A percentile compares a stretch with the other conserved stretches of the same genome.
Conservation (phyloP, 2,329 filamentous ascomycete genomes). For the Chaetomiaceae sp. region DNA sequence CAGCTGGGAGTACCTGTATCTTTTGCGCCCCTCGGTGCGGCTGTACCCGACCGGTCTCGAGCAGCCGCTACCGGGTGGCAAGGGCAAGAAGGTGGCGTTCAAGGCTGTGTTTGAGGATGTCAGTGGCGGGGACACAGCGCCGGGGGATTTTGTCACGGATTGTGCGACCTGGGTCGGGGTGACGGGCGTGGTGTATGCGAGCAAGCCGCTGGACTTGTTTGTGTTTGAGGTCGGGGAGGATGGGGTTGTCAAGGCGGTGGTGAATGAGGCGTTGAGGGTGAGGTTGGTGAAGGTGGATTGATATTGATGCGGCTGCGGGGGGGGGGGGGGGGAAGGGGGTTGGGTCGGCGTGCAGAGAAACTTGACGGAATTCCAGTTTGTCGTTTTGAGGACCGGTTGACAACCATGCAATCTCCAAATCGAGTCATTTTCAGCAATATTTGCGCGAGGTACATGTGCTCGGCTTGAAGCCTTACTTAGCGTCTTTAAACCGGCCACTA, state of each 20-base stretch:
- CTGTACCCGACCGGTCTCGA: constrained; percentile 31
- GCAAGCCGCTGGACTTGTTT: constrained; percentile 25
- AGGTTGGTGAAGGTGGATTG: constrained; percentile 19
- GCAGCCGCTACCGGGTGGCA: constrained; percentile 21
- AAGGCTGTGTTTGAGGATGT: constrained; percentile 32
- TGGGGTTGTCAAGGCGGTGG: constrained; percentile 22
- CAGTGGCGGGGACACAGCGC: constrained; percentile 2
- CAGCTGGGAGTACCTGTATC: constrained; percentile 20
- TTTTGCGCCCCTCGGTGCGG: constrained; percentile 25
- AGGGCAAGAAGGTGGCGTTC: constrained; percentile 28
- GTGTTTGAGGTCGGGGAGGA: constrained; percentile 22
- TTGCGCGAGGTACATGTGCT: no score
- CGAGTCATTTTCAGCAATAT: no score
- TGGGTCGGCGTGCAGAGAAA: neutral
- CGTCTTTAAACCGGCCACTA: no score
- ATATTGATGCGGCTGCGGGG: neutral
- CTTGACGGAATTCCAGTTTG: no score
- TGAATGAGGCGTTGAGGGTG: constrained; percentile 24
- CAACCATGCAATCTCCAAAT: no score
- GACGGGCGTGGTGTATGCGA: constrained; percentile 22
- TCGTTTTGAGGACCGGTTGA: no score
- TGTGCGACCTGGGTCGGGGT: constrained; percentile 24
- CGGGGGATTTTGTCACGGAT: constrained; percentile 18
- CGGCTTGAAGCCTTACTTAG: no score
- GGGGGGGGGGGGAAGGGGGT: neutral